phyloP scores from a whole-genome alignment of 805 yeast genomes.

The Schwanniomyces polymorphus region DNA sequence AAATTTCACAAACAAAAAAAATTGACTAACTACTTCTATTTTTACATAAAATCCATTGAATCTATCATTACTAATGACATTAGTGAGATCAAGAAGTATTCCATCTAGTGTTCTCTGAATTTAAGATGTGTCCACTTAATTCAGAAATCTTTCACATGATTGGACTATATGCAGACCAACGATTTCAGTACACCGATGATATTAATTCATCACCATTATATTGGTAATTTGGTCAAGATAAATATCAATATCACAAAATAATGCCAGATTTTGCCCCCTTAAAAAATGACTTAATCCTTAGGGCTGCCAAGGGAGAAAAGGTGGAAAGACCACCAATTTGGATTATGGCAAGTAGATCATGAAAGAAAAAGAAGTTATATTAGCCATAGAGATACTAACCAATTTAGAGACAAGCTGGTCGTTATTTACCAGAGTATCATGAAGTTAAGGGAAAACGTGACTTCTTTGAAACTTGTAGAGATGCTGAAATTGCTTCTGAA shows the following conservation, averaged over 20 bases:
- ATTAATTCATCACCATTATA: not conserved
- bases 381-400: not conserved
- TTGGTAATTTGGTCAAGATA: not conserved
- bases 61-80: too few species aligned
- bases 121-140: too few species aligned
- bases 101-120: too few species aligned
- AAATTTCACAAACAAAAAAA: too few species aligned
- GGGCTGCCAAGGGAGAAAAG: conserved; percentile 87
- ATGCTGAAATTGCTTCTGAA: conserved; percentile 89
- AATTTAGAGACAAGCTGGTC: conserved; percentile 84
- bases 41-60: too few species aligned
- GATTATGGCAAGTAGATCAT: conserved; percentile 71
- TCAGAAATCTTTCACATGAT: not conserved
- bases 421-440: conserved; percentile 90
- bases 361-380: not conserved
- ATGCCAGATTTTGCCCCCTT: conserved; percentile 64
- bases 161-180: not conserved
- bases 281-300: conserved; percentile 83
- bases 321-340: conserved; percentile 98
- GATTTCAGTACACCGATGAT: not conserved
- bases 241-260: not conserved
- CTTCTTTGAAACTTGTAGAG: conserved; percentile 93
- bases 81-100: too few species aligned
- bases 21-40: too few species aligned
- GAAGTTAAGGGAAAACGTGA: conserved; percentile 81